Base-by-base conservation (phyloP, 441 rosid genomes). In the Euphorbia corollata region DNA sequence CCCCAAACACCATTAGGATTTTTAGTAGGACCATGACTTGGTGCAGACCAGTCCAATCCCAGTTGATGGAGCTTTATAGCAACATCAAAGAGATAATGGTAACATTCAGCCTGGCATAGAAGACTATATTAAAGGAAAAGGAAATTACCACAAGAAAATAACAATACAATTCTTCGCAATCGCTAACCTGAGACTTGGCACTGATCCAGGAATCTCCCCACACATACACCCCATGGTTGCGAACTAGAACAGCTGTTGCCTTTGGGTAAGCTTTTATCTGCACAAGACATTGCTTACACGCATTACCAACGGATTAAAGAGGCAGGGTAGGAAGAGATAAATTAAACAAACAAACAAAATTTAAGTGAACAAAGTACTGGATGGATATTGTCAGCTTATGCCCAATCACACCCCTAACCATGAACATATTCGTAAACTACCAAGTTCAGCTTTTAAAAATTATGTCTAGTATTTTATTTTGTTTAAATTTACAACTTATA, bases 181-280 rank as follows among this genome's bases (percentile, higher is more conserved):
- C 59, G 76, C 79, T 69, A 57, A 92, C 98, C 98, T 92, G 96
- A 38, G 97, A 88, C 85, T 92, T 92, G 72, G 96, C 98, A 80
- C 74, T 88, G 83, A 92, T 92, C 98, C 98, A 92, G 13, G 41
- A 36, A 6, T 36, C 41, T 6, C 41, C 41, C 41, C 41, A 36
- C 41, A 36, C 41, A 36, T 36, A 36, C 8, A 36, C 8, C 5
- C 41, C 41, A 36, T 36, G 41, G 8, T 36, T 36, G 8, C 41
- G 41, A 36, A 36, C 41, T 2, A 36, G 41, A 2, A 36, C 41
- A 36, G 41, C 41, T 36, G 41, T 36, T 36, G 41, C 8, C 8
- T 36, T 36, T 2, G 41, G 41, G 41, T 36, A 36, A 36, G 41
- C 41, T 36, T 36, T 6, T 36, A 36, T 36, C 41, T 36, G 41